Base-by-base conservation (phyloP, 176 grass and related monocot genomes). In the Bromus sterilis region DNA sequence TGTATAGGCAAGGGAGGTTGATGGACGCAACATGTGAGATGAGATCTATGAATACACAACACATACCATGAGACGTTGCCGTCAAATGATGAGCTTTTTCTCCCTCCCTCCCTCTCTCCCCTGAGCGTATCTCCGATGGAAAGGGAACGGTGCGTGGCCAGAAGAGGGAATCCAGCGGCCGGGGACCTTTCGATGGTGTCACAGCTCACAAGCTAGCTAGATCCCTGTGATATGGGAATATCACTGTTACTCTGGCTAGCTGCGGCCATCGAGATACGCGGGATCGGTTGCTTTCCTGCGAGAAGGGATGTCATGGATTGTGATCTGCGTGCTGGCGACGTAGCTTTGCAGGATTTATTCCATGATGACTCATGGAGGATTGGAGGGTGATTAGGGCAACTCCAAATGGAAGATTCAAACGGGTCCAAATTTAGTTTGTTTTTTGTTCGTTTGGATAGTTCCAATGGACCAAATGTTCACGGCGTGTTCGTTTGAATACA, bases 71-170 rank as follows among this genome's bases (percentile, higher is more conserved):
- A 85, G 29, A 76, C n/a, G 82, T 89, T 77, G 36, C 8, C 41
- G 65, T 78, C 78, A 78, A 86, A 82, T 86, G 83, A 89, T 66
- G 78, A 82, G 64, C 63, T 86, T 82, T 82, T 81, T 63, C 13
- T 71, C 24, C 31, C 63, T 41, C 3, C n/a, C 11, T 62, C 28
- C 14, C 57, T 13, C 3, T 0, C 28, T 12, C 3, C 30, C 1
- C 30, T 64, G 61, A 64, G 18, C 68, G n/a, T 58, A 76, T 43
- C 82, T 69, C 76, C 71, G 48, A 18, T 59, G 15, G 59, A 25
- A 80, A 84, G 78, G 78, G 23, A 85, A 71, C 76, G 77, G 58
- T 74, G 76, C 26, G 2, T 12, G 24, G 68, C 68, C 68, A 8
- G 40, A 72, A n/a, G 13, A 29, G 68, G 56, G 75, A 83, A 83